A percentile compares a stretch with the other conserved stretches of the same genome.
Evolutionary conservation across 257 asterid species (phyloP).

Genomic region (Leonotis leonurus): DNA sequence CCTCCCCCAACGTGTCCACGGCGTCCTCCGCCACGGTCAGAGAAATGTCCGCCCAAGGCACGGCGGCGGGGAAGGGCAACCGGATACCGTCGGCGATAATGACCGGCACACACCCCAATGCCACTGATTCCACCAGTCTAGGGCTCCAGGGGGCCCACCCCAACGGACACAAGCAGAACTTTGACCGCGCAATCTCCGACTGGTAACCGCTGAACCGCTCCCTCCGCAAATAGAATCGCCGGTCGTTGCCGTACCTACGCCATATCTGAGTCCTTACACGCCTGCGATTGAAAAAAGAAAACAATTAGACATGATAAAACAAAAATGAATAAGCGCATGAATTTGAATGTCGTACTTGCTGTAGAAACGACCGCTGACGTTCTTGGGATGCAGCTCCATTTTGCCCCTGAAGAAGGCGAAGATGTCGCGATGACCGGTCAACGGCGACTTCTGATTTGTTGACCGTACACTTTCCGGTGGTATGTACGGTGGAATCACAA

Average conservation of each 20-base stretch:
- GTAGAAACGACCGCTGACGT: conserved; percentile 82
- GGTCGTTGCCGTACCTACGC: conserved; percentile 51
- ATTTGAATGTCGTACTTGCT: conserved; percentile 44
- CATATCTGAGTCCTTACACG: conserved; percentile 55
- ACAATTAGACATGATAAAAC: not conserved
- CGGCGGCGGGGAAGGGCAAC: conserved; percentile 56
- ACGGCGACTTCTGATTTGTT: conserved; percentile 37
- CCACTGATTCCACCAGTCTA: conserved; percentile 71
- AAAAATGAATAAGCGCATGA: not conserved
- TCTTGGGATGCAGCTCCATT: conserved; percentile 88
- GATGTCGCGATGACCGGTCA: conserved; percentile 46
- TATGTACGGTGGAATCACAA: conserved; percentile 78
- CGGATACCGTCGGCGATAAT: conserved; percentile 74
- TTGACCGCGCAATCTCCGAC: conserved; percentile 69
- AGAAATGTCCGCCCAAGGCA: conserved; percentile 70
- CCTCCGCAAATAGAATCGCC: conserved; percentile 51
- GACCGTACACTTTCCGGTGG: conserved; percentile 54
- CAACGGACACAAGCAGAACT: conserved; percentile 69
- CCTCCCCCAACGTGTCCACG: conserved; percentile 44
- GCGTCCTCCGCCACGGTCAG: conserved; percentile 70
- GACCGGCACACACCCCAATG: conserved; percentile 76
- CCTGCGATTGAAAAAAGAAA: conserved; percentile 16
- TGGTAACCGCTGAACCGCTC: conserved; percentile 64
- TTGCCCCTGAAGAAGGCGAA: conserved; percentile 81
- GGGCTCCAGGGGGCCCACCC: conserved; percentile 99